Base-by-base conservation (phyloP, 805 yeast species). In the Monosporozyma yasuniensis region DNA sequence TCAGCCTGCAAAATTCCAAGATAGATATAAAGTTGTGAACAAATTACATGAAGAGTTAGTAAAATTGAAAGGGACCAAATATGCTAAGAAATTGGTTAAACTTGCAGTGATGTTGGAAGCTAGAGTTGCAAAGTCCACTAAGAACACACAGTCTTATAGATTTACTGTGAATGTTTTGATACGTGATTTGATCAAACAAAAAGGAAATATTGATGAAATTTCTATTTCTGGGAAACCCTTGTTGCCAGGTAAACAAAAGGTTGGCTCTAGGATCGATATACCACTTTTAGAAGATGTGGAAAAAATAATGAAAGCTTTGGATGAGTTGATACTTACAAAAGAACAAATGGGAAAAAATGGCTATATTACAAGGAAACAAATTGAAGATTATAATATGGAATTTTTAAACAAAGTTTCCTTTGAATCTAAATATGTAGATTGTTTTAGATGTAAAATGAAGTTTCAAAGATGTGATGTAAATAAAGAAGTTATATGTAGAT, bases 1-100 rank as follows among this genome's bases (percentile, higher is more conserved):
- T 19, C 67, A 63, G 44, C 65, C 67, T 9, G 63, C 61, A 2
- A 57, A 63, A 1, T 67, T 61, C 45, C 66, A 61, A 44, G 67
- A 64, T 21, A 54, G 71, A 28, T 56, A 59, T 44, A 64, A 60
- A 45, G 58, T 64, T 46, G 49, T 64, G 9, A 59, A 62, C 9
- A 64, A 63, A 41, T 42, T 67, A n/a, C 54, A 50, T 47, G 55
- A 56, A 8, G 52, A 54, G 9, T 39, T 65, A 27, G 50, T 53
- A 38, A 58, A 54, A 45, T 49, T 54, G 14, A 54, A 57, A 35
- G 56, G 61, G 1, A 47, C 25, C 6, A 46, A 37, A 37, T 16
- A 19, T 22, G 21, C 34, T 9, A 42, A 42, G 23, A 49, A 44
- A 18, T 54, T 50, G 12, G n/a, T 56, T 16, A 54, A 51, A 42